phyloP scores from a whole-genome alignment of 129 eudicot species.

The Smallanthus sonchifolius region DNA sequence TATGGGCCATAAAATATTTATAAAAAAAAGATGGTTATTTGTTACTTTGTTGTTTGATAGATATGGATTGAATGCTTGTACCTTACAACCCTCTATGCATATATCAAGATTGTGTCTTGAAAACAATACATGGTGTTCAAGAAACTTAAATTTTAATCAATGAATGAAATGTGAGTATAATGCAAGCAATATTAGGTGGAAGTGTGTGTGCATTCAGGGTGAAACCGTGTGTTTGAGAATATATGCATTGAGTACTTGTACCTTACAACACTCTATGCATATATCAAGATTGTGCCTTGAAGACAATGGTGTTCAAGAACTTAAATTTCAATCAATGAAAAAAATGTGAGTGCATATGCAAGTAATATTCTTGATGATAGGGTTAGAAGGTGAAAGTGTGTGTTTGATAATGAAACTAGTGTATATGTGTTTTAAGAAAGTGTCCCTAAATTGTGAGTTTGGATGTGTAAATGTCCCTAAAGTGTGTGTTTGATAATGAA shows the following conservation, averaged over 20 bases:
- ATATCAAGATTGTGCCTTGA: constrained; percentile 12
- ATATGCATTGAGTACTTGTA: constrained; percentile 15
- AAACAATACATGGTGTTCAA: constrained; percentile 1
- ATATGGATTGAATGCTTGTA: constrained; percentile 13
- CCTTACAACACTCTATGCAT: constrained; percentile 21
- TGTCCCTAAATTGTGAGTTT: background rate
- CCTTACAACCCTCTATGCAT: constrained; percentile 21
- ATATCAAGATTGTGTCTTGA: constrained; percentile 14
- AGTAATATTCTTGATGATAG: too few relatives aligned
- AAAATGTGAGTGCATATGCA: background rate
- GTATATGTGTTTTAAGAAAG: background rate
- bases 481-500: constrained; percentile 8
- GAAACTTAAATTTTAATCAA: background rate
- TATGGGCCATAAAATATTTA: constrained; percentile 12
- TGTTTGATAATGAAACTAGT: too few relatives aligned
- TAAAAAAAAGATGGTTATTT: constrained; percentile 12
- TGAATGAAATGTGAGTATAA: background rate
- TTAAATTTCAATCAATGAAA: background rate
- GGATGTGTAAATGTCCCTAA: background rate
- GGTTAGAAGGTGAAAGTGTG: background rate
- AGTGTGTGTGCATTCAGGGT: too few relatives aligned
- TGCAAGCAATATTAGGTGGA: too few relatives aligned
- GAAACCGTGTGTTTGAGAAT: too few relatives aligned
- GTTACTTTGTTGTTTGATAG: constrained; percentile 23
- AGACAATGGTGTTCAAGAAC: constrained; percentile 1